Conservation (phyloP, 257 asterid species). For the Capsicum rhomboideum region DNA sequence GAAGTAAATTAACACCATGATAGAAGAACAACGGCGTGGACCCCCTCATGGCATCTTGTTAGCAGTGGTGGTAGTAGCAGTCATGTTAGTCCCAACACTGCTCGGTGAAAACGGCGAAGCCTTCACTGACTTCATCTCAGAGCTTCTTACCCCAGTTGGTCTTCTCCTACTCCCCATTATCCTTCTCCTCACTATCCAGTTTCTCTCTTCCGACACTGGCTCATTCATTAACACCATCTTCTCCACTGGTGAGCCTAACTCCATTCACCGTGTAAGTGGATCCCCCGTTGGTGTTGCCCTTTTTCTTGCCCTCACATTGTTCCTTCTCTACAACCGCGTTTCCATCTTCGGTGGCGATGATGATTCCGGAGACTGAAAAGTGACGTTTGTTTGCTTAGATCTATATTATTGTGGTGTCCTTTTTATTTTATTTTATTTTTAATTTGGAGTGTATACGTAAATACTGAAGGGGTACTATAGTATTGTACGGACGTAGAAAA, state of each 20-base stretch:
- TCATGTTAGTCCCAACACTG: conserved; percentile 47
- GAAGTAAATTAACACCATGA: conserved; percentile 22
- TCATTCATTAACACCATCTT: conserved; percentile 47
- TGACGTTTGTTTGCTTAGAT: not conserved
- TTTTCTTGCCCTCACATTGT: conserved; percentile 46
- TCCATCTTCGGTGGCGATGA: conserved; percentile 83
- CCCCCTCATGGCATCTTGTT: conserved; percentile 71
- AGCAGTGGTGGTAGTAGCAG: conserved; percentile 58
- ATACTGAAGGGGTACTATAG: not conserved
- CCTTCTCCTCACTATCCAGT: conserved; percentile 70
- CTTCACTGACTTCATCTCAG: conserved; percentile 68
- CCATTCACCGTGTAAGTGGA: conserved; percentile 80
- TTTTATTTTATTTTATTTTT: not conserved
- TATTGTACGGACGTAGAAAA: not conserved
- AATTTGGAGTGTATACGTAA: not conserved
- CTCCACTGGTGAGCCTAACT: conserved; percentile 62
- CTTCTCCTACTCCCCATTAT: conserved; percentile 69
- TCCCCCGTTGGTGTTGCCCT: conserved; percentile 88
- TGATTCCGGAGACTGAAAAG: conserved; percentile 49
- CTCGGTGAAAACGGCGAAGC: conserved; percentile 88
- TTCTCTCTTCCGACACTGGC: conserved; percentile 77
- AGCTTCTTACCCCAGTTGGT: conserved; percentile 67
- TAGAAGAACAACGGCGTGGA: conserved; percentile 69
- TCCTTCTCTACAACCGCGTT: conserved; percentile 57
- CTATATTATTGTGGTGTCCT: not conserved